Evolutionary conservation across 257 asterid species (phyloP).

Genomic region (Petrea volubilis): DNA sequence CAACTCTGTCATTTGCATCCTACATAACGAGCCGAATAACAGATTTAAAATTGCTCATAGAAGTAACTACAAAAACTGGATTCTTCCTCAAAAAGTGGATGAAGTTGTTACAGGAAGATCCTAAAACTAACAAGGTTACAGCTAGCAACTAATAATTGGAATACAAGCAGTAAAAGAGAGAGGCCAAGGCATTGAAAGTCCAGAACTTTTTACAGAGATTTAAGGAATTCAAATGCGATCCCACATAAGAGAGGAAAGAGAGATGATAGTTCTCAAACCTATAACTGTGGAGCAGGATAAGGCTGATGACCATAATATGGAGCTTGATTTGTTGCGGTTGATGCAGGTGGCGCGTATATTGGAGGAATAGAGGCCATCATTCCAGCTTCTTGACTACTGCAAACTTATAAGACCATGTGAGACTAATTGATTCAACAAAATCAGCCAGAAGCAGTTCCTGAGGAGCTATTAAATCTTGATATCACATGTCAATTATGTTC

Average conservation of each 20-base stretch:
- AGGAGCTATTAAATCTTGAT: background rate
- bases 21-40: too few relatives aligned
- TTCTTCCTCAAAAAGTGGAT: background rate
- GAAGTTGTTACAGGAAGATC: background rate
- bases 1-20: too few relatives aligned
- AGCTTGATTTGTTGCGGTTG: conserved; percentile 39
- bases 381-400: conserved; percentile 52
- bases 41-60: too few relatives aligned
- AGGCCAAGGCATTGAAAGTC: background rate
- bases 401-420: conserved; percentile 8
- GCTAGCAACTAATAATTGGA: background rate
- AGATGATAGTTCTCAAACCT: background rate
- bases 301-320: conserved; percentile 52
- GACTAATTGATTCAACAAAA: background rate
- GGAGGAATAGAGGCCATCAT: conserved; percentile 39
- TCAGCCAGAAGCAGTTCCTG: too few relatives aligned
- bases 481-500: background rate
- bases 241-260: background rate
- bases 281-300: conserved; percentile 47
- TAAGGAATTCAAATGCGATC: background rate
- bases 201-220: background rate
- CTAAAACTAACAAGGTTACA: background rate
- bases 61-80: background rate
- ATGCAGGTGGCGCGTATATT: conserved; percentile 32
- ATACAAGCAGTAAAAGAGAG: background rate